Evolutionary conservation across 2,329 filamentous ascomycete genomes (phyloP).

Genomic region (Fusarium pseudocircinatum): DNA sequence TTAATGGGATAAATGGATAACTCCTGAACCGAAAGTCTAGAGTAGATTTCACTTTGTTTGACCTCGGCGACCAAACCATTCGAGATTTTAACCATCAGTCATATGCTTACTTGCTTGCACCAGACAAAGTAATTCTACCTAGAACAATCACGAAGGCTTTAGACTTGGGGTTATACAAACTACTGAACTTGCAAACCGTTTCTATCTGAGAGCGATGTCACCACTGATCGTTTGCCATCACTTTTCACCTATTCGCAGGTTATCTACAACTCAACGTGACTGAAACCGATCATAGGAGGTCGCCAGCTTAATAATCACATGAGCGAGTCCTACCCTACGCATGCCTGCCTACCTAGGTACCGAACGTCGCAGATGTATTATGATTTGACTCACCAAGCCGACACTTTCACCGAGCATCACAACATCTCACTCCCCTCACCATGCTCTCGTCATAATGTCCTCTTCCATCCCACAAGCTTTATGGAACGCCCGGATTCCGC

Average conservation of each 20-base stretch:
- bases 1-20: neutral
- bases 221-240: neutral
- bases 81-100: neutral
- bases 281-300: neutral
- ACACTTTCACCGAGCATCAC: conserved; percentile 3
- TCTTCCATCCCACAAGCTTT: conserved; percentile 56
- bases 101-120: too few species aligned
- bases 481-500: conserved; percentile 64
- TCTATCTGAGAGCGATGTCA: neutral
- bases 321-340: conserved; percentile 7
- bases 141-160: neutral
- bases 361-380: conserved; percentile 3
- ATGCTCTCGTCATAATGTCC: conserved; percentile 42
- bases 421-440: neutral
- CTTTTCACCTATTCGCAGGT: neutral
- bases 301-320: conserved; percentile 19
- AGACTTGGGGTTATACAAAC: neutral
- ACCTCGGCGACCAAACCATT: neutral
- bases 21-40: neutral
- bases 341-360: neutral
- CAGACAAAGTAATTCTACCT: too few species aligned
- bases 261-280: neutral
- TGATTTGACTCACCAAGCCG: neutral
- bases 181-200: neutral
- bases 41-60: neutral